Evolutionary conservation across 148 eudicot species (phyloP).

Genomic region (Suaeda aralocaspica): DNA sequence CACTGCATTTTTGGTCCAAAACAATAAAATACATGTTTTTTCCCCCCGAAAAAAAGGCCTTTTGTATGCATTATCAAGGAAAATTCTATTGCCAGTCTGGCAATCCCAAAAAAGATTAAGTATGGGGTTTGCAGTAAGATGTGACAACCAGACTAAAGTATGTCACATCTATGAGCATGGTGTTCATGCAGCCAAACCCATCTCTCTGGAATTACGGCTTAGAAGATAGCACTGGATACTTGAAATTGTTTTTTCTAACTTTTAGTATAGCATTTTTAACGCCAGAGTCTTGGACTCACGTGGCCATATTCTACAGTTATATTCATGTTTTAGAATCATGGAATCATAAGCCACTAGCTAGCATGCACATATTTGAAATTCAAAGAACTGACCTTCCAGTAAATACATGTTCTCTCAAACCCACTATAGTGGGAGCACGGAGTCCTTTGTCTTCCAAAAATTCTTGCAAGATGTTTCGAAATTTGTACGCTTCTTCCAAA

Average conservation of each 20-base stretch:
- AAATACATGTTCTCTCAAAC: slow-evolving; percentile 92
- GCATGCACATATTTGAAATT: not conserved
- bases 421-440: slow-evolving; percentile 74
- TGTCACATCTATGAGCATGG: too few relatives aligned
- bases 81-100: not conserved
- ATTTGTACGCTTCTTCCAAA: slow-evolving; percentile 91
- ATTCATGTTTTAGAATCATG: not conserved
- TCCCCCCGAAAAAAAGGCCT: too few relatives aligned
- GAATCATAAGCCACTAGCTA: not conserved
- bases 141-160: too few relatives aligned
- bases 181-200: too few relatives aligned
- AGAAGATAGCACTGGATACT: not conserved
- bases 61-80: not conserved
- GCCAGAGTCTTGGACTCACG: not conserved
- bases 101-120: too few relatives aligned
- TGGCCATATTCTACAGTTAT: not conserved
- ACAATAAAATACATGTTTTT: not conserved
- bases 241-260: not conserved
- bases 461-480: slow-evolving; percentile 89
- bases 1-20: not conserved
- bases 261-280: not conserved
- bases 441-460: slow-evolving; percentile 49
- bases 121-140: too few relatives aligned
- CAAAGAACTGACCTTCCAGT: slow-evolving; percentile 81
- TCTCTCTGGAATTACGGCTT: too few relatives aligned